Evolutionary conservation across 805 yeast genomes (phyloP).

Genomic region (Spathaspora sp.): DNA sequence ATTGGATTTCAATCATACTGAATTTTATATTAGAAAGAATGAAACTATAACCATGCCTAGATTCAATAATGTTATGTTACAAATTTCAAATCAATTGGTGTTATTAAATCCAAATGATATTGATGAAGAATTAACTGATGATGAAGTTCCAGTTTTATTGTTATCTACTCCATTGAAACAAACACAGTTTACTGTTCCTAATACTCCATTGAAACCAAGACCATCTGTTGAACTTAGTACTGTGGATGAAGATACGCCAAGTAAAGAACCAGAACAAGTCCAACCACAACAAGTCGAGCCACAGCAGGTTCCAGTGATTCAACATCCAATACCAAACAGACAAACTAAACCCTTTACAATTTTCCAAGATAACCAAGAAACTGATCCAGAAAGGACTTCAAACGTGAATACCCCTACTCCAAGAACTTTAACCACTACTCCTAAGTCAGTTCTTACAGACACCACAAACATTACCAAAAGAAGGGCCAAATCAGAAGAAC

Average conservation of each 20-base stretch:
- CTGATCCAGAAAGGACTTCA: neutral
- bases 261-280: conserved; percentile 2
- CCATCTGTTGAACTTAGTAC: conserved; percentile 5
- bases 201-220: conserved; percentile 9
- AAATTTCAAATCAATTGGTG: conserved; percentile 65
- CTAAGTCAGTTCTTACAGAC: conserved; percentile 17
- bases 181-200: conserved; percentile 1
- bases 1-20: conserved; percentile 42
- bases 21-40: conserved; percentile 53
- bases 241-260: conserved; percentile 1
- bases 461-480: conserved; percentile 23
- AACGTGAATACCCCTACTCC: neutral
- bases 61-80: conserved; percentile 58
- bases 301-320: neutral
- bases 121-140: conserved; percentile 44
- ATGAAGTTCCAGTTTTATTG: conserved; percentile 27
- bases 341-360: neutral
- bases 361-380: neutral
- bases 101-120: conserved; percentile 46
- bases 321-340: neutral
- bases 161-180: conserved; percentile 9
- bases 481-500: conserved; percentile 34
- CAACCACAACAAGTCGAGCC: neutral
- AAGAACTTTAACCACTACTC: conserved; percentile 4
- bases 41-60: conserved; percentile 68